Evolutionary conservation across 805 yeast genomes (phyloP).

Genomic region (Yamadazyma philogaea): DNA sequence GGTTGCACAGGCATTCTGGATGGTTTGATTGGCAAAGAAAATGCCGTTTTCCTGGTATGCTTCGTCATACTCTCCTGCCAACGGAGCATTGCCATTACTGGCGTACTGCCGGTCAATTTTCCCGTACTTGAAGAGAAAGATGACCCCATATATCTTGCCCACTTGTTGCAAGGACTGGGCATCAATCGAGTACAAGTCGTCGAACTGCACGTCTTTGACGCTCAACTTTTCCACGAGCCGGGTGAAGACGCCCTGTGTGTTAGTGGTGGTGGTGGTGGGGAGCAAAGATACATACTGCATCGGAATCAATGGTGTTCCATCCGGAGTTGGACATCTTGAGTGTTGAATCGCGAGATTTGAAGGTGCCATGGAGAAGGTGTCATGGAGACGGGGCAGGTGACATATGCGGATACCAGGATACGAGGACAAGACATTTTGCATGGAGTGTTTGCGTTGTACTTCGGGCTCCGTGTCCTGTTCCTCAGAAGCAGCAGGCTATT

Average conservation of each 20-base stretch:
- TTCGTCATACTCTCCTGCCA: conserved; percentile 43
- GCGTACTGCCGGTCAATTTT: conserved; percentile 33
- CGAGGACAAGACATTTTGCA: too few species aligned
- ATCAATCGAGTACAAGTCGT: conserved; percentile 56
- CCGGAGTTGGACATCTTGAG: conserved; percentile 21
- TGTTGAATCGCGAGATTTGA: not conserved
- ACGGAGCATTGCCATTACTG: conserved; percentile 29
- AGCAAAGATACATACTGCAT: conserved; percentile 41
- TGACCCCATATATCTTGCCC: conserved; percentile 53
- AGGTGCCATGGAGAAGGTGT: not conserved
- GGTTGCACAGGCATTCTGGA: conserved; percentile 72
- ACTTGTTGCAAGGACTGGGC: conserved; percentile 32
- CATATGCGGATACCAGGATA: too few species aligned
- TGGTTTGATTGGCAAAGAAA: conserved; percentile 61
- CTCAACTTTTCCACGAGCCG: conserved; percentile 57
- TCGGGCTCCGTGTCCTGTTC: too few species aligned
- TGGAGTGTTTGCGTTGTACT: too few species aligned
- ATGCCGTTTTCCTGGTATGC: conserved; percentile 34
- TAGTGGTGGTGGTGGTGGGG: conserved; percentile 1
- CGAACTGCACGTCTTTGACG: conserved; percentile 52
- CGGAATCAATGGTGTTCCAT: conserved; percentile 67
- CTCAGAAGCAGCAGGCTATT: too few species aligned
- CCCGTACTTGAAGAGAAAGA: conserved; percentile 62
- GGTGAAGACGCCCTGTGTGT: conserved; percentile 54
- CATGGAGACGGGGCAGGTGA: too few species aligned